Evolutionary conservation across 1,139 yeast species (phyloP).

Genomic region (Yamadazyma triangularis): DNA sequence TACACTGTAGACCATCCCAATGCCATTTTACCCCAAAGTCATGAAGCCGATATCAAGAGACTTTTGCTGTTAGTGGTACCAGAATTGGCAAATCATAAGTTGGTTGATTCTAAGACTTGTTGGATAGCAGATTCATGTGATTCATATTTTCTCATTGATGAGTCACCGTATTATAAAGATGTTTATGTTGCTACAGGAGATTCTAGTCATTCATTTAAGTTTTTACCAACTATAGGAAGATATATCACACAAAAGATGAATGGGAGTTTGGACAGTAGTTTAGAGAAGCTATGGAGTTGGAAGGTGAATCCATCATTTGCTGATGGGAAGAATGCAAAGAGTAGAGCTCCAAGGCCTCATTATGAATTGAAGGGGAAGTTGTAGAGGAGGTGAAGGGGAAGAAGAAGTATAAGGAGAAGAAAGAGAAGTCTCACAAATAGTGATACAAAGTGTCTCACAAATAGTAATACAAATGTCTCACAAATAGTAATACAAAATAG

Average conservation of each 20-base stretch:
- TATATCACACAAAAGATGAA: constrained; percentile 22
- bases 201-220: constrained; percentile 39
- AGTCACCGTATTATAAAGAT: constrained; percentile 6
- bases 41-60: constrained; percentile 16
- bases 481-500: no score
- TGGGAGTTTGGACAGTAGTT: constrained; percentile 16
- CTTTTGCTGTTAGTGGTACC: constrained; percentile 14
- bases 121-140: constrained; percentile 13
- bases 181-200: constrained; percentile 39
- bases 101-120: constrained; percentile 9
- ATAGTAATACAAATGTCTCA: no score
- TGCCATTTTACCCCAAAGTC: no score
- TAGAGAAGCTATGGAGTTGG: constrained; percentile 27
- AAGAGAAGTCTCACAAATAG: no score
- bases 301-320: constrained; percentile 19
- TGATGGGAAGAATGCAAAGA: constrained; percentile 10
- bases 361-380: no score
- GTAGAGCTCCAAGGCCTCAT: constrained; percentile 14
- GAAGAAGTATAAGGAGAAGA: no score
- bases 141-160: constrained; percentile 8
- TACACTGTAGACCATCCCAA: constrained; percentile 13
- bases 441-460: no score
- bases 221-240: constrained; percentile 29
- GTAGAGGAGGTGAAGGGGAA: no score
- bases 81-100: constrained; percentile 6